Conservation (phyloP, 2,329 filamentous ascomycete genomes). For the Colletotrichum liaoningense region DNA sequence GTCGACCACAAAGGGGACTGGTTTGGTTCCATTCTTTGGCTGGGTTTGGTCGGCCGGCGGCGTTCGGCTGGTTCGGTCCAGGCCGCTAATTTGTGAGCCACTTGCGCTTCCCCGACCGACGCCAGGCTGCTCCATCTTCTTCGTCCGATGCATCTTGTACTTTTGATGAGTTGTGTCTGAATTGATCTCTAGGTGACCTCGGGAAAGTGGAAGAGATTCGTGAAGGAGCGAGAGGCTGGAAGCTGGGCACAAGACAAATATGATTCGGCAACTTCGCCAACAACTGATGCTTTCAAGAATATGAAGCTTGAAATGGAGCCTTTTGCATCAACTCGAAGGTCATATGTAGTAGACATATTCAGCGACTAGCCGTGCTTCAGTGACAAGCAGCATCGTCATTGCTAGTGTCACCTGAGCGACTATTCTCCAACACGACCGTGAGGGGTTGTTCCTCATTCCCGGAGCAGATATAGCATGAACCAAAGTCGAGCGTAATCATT, state of each 20-base stretch:
- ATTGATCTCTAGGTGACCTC: not conserved
- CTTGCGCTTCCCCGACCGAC: not conserved
- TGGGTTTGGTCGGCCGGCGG: not conserved
- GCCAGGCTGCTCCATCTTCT: not conserved
- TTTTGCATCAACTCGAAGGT: not conserved
- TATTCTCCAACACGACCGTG: not conserved
- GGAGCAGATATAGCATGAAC: not conserved
- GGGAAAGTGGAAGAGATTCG: not conserved
- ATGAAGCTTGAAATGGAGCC: not conserved
- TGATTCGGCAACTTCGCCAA: not conserved
- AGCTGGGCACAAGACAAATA: not conserved
- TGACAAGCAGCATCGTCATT: slow-evolving; percentile 5
- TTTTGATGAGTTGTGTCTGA: not conserved
- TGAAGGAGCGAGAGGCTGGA: not conserved
- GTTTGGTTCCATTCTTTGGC: not conserved
- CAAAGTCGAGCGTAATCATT: not conserved
- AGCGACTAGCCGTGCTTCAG: not conserved
- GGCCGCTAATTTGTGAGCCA: not conserved
- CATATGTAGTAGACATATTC: not conserved
- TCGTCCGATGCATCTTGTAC: not conserved
- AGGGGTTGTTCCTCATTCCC: not conserved
- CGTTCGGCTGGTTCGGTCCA: slow-evolving; percentile 8
- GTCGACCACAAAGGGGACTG: not conserved
- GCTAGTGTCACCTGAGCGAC: not conserved
- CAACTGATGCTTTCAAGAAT: not conserved